Evolutionary conservation across 2,329 filamentous ascomycete genomes (phyloP).

Genomic region (Trichoderma cornu-damae): DNA sequence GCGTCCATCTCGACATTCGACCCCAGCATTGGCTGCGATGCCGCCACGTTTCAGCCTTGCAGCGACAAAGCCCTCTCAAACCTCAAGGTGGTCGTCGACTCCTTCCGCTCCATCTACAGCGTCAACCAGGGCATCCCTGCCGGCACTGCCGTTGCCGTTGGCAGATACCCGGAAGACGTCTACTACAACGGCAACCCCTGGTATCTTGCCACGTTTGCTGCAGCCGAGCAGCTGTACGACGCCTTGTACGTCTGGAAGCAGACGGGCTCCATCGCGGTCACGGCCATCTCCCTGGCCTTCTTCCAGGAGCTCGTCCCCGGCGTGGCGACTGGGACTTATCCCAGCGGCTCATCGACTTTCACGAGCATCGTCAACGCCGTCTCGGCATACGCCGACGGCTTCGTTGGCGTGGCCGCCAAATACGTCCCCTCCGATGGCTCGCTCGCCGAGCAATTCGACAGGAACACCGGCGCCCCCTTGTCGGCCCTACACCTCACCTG

Average conservation of each 20-base stretch:
- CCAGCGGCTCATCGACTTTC: conserved; percentile 44
- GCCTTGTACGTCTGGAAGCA: conserved; percentile 67
- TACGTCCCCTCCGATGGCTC: conserved; percentile 61
- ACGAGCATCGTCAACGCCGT: conserved; percentile 52
- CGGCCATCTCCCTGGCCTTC: conserved; percentile 61
- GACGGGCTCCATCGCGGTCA: conserved; percentile 59
- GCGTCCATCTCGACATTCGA: conserved; percentile 66
- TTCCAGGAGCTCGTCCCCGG: conserved; percentile 61
- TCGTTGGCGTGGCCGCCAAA: conserved; percentile 55
- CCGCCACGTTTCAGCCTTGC: conserved; percentile 72
- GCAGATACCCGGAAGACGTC: conserved; percentile 65
- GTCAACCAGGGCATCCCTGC: conserved; percentile 62
- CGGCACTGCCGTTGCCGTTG: conserved; percentile 57
- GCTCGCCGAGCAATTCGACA: conserved; percentile 62
- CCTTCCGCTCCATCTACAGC: conserved; percentile 64
- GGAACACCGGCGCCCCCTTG: conserved; percentile 47
- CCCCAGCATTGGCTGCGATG: conserved; percentile 58
- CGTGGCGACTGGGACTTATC: conserved; percentile 58
- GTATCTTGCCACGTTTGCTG: conserved; percentile 71
- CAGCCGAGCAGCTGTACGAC: conserved; percentile 75
- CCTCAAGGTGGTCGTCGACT: conserved; percentile 69
- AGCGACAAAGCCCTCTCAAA: conserved; percentile 64
- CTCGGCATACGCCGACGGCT: conserved; percentile 55
- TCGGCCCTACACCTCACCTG: conserved; percentile 66
- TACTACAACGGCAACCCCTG: conserved; percentile 79